Percentiles rank a stretch among this genome's conserved stretches.
phyloP scores from a whole-genome alignment of 345 rosid genomes.

The Eucalyptus decipiens region DNA sequence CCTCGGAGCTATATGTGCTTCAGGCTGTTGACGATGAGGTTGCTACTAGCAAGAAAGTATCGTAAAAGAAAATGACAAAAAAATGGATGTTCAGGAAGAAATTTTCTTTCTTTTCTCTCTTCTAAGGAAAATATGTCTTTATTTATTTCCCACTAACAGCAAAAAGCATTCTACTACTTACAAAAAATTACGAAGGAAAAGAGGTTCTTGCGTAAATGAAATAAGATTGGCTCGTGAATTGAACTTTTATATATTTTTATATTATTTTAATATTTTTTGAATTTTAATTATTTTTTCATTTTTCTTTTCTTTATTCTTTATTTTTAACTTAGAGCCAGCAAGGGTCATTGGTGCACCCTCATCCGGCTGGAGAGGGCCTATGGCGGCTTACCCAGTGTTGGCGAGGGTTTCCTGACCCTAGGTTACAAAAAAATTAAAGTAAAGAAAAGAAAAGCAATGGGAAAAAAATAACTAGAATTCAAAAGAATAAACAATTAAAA shows the following conservation, averaged over 20 bases:
- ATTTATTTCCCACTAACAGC: neutral
- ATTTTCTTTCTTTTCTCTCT: neutral
- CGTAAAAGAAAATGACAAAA: neutral
- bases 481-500: no score
- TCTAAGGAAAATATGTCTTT: neutral
- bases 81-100: neutral
- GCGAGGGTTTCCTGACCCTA: no score
- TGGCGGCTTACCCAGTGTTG: neutral
- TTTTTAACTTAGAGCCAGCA: no score
- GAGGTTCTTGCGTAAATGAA: neutral
- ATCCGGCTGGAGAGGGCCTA: no score
- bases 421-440: no score
- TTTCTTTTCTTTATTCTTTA: no score
- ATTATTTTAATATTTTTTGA: no score
- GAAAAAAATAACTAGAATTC: no score
- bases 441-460: no score
- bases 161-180: neutral
- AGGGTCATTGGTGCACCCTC: no score
- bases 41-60: neutral
- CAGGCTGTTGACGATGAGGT: neutral
- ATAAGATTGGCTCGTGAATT: neutral
- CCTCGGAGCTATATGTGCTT: neutral
- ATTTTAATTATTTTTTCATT: no score
- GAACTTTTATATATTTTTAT: no score
- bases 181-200: neutral